Percentiles rank a stretch among this genome's conserved stretches.
Conservation (phyloP, 257 asterid genomes). For the Ilex asprella region DNA sequence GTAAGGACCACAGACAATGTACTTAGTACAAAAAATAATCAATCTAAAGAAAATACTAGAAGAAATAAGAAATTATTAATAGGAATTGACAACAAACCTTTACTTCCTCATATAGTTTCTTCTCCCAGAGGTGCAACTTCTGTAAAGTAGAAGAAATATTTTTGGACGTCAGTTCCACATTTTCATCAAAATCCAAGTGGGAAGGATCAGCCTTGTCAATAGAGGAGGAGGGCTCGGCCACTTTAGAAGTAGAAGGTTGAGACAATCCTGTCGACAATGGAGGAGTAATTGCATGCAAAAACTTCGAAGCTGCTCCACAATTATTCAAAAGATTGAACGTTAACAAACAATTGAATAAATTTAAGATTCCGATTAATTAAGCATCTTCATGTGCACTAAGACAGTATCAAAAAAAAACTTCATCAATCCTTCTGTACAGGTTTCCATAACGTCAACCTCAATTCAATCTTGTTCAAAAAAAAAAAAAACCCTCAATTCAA, state of each 20-base stretch:
- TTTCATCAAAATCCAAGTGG: slow-evolving; percentile 44
- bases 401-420: too few species aligned
- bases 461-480: too few species aligned
- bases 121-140: slow-evolving; percentile 92
- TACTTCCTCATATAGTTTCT: slow-evolving; percentile 42
- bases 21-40: too few species aligned
- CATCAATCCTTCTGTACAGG: too few species aligned
- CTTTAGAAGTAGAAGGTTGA: slow-evolving; percentile 54
- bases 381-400: too few species aligned
- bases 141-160: slow-evolving; percentile 84
- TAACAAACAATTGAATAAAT: background rate
- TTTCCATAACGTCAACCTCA: too few species aligned
- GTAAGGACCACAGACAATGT: too few species aligned
- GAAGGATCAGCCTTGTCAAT: slow-evolving; percentile 39
- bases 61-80: too few species aligned
- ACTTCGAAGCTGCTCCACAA: slow-evolving; percentile 66
- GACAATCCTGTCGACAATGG: slow-evolving; percentile 45
- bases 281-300: slow-evolving; percentile 47
- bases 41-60: too few species aligned
- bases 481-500: too few species aligned
- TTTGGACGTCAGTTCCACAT: slow-evolving; percentile 52
- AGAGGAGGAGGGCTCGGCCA: slow-evolving; percentile 12
- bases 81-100: slow-evolving; percentile 43
- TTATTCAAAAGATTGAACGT: slow-evolving; percentile 2
- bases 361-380: too few species aligned